phyloP scores from a whole-genome alignment of 1,284 basidiomycete genomes.

The Gastroboletus turbinatus region DNA sequence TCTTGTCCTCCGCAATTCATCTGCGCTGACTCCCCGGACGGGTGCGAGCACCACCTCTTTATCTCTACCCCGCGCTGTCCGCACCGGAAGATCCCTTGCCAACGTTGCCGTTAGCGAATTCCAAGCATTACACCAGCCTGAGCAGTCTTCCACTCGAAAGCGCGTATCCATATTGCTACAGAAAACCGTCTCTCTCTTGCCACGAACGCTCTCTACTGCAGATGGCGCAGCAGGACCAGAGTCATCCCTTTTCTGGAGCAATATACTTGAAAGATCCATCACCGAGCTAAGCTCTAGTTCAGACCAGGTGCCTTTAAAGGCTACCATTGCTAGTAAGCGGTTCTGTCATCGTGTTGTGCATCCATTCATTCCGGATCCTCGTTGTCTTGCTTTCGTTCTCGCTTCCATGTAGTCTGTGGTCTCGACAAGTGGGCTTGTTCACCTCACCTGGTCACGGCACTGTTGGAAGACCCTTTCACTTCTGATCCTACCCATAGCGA shows the following conservation, averaged over 20 bases:
- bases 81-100: neutral
- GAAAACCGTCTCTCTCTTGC: slow-evolving; percentile 41
- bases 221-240: slow-evolving; percentile 10
- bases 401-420: slow-evolving; percentile 47
- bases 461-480: slow-evolving; percentile 66
- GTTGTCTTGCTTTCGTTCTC: neutral
- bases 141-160: neutral
- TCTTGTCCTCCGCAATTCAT: slow-evolving; percentile 24
- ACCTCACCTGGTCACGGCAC: slow-evolving; percentile 58
- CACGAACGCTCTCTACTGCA: slow-evolving; percentile 35
- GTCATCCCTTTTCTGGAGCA: slow-evolving; percentile 41
- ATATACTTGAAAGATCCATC: slow-evolving; percentile 37
- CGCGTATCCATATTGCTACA: slow-evolving; percentile 38
- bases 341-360: neutral
- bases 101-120: neutral
- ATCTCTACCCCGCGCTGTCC: neutral
- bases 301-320: slow-evolving; percentile 24
- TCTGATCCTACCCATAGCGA: slow-evolving; percentile 45
- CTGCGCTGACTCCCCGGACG: slow-evolving; percentile 1
- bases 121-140: neutral
- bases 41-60: neutral
- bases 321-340: slow-evolving; percentile 49
- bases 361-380: slow-evolving; percentile 4
- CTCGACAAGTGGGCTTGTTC: slow-evolving; percentile 51
- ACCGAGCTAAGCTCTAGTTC: slow-evolving; percentile 33